Evolutionary conservation across 1,139 yeast species (phyloP), one percentile per base, ranked within the genome.

Genomic region (Yamadazyma siamensis): DNA sequence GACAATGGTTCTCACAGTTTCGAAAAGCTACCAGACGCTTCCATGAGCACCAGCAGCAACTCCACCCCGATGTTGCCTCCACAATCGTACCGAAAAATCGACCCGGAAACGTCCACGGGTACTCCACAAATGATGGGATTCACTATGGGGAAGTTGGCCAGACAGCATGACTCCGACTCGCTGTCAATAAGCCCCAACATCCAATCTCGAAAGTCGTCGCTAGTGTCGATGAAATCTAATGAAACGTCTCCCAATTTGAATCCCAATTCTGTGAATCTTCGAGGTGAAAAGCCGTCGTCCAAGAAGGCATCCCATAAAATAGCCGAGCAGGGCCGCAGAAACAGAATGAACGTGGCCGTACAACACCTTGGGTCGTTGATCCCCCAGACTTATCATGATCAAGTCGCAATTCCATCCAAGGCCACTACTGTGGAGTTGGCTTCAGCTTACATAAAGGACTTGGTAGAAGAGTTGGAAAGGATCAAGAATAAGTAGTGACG

Each of bases 351-450:
- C 56, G 61, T 67, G 35, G 97, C 96, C 0, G 78, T 91, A 13
- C 77, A 76, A 28, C 95, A 86, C 29, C 62, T 91, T 35, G 81
- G 82, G 3, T 49, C 65, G 8, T 59, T 87, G 40, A 71, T 91
- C 15, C 94, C 95, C 0, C 75, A 79, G 11, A 53, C 58, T 13
- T 61, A 80, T 47, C 82, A 76, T 41, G 75, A 71, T 28, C 73
- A 75, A 22, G 77, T 79, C 1, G 39, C 66, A 17, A 80, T 75
- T 31, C 94, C 87, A 15, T 84, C 85, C 15, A 91, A 91, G 52
- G 97, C 97, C 2, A 87, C 94, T 3, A 91, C 96, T 0, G 96
- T 91, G 5, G 97, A 91, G 52, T 65, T 87, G 52, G 96, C 96
- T 0, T 78, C 86, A 23, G 62, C 65, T 27, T 85, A 80, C 49